A percentile compares a stretch with the other conserved stretches of the same genome.
Conservation (phyloP, 179 eudicot genomes). For the Beta corolliflora region DNA sequence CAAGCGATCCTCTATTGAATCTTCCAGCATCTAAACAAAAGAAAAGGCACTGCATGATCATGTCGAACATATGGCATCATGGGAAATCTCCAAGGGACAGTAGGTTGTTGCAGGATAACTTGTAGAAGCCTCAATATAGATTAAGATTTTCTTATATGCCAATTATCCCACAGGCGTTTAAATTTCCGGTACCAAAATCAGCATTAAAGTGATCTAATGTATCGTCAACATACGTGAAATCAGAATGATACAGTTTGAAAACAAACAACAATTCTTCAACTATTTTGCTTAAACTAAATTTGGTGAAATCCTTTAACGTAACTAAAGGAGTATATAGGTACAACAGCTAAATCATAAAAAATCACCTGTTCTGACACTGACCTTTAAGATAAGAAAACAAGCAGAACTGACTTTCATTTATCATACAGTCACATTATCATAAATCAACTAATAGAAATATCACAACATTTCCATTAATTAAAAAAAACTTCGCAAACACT, state of each 20-base stretch:
- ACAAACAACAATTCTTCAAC: background rate
- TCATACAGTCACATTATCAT: background rate
- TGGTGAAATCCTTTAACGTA: background rate
- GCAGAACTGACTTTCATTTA: background rate
- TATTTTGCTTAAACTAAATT: background rate
- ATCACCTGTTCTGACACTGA: background rate
- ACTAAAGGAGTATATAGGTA: background rate
- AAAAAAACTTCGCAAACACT: background rate
- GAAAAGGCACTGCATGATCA: constrained; percentile 8
- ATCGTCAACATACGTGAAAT: background rate
- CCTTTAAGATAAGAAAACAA: background rate
- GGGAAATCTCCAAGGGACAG: background rate
- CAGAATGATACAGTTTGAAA: background rate
- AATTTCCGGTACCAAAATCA: background rate
- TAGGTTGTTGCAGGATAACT: background rate
- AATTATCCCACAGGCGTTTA: background rate
- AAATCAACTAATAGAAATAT: background rate
- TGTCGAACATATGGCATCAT: background rate
- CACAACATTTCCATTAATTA: background rate
- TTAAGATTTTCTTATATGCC: too few relatives aligned
- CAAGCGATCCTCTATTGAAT: constrained; percentile 83
- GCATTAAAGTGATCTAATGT: background rate
- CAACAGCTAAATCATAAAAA: background rate
- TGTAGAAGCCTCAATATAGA: background rate
- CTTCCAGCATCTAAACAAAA: constrained; percentile 72